Conservation (phyloP, 73 alveolate species). For the Urostyla sp. region DNA sequence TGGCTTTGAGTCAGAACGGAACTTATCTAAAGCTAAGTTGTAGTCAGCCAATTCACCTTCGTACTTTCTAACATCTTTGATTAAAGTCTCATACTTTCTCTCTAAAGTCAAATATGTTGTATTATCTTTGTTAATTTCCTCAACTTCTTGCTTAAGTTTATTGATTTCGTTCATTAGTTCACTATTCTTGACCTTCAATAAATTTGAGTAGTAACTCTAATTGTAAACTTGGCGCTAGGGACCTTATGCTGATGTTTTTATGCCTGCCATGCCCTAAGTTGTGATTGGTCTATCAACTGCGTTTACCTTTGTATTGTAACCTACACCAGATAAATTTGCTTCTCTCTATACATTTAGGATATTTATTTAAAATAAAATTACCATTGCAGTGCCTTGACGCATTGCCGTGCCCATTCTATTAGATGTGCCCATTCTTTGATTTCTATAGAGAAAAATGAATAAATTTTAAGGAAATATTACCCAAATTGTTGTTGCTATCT, state of each 20-base stretch:
- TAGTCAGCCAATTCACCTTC: slow-evolving; percentile 99
- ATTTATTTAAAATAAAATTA: no score
- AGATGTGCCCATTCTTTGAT: slow-evolving; percentile 40
- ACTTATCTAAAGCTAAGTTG: slow-evolving; percentile 96
- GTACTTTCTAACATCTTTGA: slow-evolving; percentile 95
- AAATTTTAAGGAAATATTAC: no score
- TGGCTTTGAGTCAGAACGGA: slow-evolving; percentile 93
- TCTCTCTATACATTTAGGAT: slow-evolving; percentile 1
- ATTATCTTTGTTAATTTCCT: slow-evolving; percentile 90
- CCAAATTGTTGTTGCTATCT: no score
- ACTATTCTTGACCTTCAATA: slow-evolving; percentile 79
- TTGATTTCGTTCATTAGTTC: slow-evolving; percentile 89
- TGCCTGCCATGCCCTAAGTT: slow-evolving; percentile 93
- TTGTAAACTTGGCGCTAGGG: slow-evolving; percentile 90
- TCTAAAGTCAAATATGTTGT: slow-evolving; percentile 85
- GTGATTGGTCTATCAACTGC: slow-evolving; percentile 97
- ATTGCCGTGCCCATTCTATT: slow-evolving; percentile 29
- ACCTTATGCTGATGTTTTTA: slow-evolving; percentile 79
- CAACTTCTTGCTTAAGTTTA: slow-evolving; percentile 90
- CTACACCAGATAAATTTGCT: slow-evolving; percentile 71
- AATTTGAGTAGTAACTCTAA: slow-evolving; percentile 81
- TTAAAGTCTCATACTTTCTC: slow-evolving; percentile 92
- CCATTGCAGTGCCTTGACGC: slow-evolving; percentile 26
- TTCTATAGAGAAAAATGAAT: no score
- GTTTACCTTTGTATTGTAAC: slow-evolving; percentile 86